phyloP scores from a whole-genome alignment of 1,139 yeast species.

The Candida sanyaensis region DNA sequence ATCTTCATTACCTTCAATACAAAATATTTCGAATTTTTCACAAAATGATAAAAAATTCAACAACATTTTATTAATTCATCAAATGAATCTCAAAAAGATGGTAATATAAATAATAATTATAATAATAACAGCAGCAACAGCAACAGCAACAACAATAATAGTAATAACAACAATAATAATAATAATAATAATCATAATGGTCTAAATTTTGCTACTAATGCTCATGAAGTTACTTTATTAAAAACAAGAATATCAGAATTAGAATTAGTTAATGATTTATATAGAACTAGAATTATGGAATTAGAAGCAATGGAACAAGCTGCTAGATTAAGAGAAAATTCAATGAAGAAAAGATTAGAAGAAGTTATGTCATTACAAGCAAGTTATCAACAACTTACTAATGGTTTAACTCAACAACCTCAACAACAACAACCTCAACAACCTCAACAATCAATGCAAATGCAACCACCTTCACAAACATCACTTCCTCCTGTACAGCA shows the following conservation, averaged over 20 bases:
- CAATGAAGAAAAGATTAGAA: slow-evolving; percentile 51
- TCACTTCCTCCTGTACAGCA: background rate
- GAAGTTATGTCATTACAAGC: slow-evolving; percentile 35
- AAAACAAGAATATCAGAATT: slow-evolving; percentile 84
- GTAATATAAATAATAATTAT: slow-evolving; percentile 13
- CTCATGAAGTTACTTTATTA: slow-evolving; percentile 53
- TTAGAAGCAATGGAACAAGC: slow-evolving; percentile 72
- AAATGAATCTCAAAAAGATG: slow-evolving; percentile 2
- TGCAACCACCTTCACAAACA: background rate
- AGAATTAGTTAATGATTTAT: slow-evolving; percentile 85
- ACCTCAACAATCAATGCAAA: background rate
- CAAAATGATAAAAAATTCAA: slow-evolving; percentile 5
- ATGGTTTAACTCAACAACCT: too few species aligned
- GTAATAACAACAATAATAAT: slow-evolving; percentile 17
- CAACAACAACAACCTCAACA: background rate
- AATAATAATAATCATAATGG: slow-evolving; percentile 15
- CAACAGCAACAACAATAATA: slow-evolving; percentile 15
- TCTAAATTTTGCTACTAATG: slow-evolving; percentile 13
- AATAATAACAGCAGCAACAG: slow-evolving; percentile 17
- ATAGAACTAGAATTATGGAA: slow-evolving; percentile 78
- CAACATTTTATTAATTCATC: slow-evolving; percentile 9
- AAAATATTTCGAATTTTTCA: slow-evolving; percentile 4
- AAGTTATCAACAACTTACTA: slow-evolving; percentile 3
- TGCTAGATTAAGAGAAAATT: slow-evolving; percentile 51
- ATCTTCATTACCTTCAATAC: slow-evolving; percentile 9